Conservation (phyloP, 208 protist genomes). For the Naegleria lovaniensis region DNA sequence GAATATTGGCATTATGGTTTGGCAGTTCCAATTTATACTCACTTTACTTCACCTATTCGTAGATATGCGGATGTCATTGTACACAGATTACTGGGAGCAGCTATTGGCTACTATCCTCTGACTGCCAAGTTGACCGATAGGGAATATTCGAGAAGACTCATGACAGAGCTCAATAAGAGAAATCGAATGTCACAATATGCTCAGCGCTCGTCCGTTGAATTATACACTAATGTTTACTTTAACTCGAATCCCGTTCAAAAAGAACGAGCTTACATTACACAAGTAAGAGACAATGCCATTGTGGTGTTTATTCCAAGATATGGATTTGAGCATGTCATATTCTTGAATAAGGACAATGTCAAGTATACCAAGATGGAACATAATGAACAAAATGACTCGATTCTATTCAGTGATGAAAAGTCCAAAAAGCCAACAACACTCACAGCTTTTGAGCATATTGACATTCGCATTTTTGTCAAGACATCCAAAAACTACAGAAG, state of each 20-base stretch:
- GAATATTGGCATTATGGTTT: conserved; percentile 73
- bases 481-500: conserved; percentile 21
- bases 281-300: not conserved
- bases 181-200: conserved; percentile 80
- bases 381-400: not conserved
- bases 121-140: conserved; percentile 58
- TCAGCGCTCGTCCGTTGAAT: conserved; percentile 73
- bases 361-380: not conserved
- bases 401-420: not conserved
- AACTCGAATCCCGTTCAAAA: conserved; percentile 54
- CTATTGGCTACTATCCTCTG: conserved; percentile 58
- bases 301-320: not conserved
- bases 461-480: not conserved
- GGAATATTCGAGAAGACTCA: conserved; percentile 62
- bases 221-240: conserved; percentile 80
- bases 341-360: not conserved
- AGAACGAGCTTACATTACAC: conserved; percentile 32
- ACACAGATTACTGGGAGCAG: conserved; percentile 75
- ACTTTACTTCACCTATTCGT: conserved; percentile 87
- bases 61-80: conserved; percentile 81
- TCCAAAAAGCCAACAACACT: not conserved
- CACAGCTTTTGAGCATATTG: not conserved
- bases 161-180: conserved; percentile 77
- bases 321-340: conserved; percentile 8
- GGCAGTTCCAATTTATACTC: conserved; percentile 73